A percentile compares a stretch with the other conserved stretches of the same genome.
Conservation (phyloP, 1,284 basidiomycete species). For the Melampsora americana region DNA sequence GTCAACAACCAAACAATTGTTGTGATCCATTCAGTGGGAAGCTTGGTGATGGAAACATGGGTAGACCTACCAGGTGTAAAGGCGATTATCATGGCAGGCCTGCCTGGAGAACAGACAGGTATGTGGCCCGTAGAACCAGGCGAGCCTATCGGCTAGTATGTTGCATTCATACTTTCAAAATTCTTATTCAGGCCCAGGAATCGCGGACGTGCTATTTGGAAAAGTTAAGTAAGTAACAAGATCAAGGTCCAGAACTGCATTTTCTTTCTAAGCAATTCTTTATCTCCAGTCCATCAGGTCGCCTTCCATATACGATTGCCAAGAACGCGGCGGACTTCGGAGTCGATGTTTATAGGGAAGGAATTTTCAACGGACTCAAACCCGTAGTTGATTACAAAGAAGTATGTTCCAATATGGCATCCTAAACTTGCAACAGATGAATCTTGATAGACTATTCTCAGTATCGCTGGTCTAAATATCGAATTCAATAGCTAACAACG, state of each 20-base stretch:
- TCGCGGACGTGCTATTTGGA: slow-evolving; percentile 40
- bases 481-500: too few relatives aligned
- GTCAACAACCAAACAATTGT: slow-evolving; percentile 71
- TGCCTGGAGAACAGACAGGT: slow-evolving; percentile 39
- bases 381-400: slow-evolving; percentile 40
- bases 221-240: slow-evolving; percentile 53
- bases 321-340: slow-evolving; percentile 31
- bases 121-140: slow-evolving; percentile 14
- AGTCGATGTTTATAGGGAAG: slow-evolving; percentile 12
- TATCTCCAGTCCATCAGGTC: slow-evolving; percentile 18
- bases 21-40: slow-evolving; percentile 63
- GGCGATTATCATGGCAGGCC: slow-evolving; percentile 18
- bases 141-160: slow-evolving; percentile 25
- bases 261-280: slow-evolving; percentile 64
- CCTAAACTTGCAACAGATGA: slow-evolving; percentile 43
- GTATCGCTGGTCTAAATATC: too few relatives aligned
- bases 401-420: slow-evolving; percentile 54
- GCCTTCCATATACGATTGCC: slow-evolving; percentile 46
- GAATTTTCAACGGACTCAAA: not conserved
- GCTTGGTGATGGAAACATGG: slow-evolving; percentile 48
- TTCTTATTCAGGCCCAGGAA: slow-evolving; percentile 56
- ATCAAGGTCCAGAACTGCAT: slow-evolving; percentile 63
- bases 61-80: slow-evolving; percentile 38
- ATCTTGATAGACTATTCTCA: not conserved
- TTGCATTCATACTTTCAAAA: slow-evolving; percentile 51